Evolutionary conservation across 1,284 basidiomycete genomes (phyloP).

Genomic region (Sphaerobolus stellatus): DNA sequence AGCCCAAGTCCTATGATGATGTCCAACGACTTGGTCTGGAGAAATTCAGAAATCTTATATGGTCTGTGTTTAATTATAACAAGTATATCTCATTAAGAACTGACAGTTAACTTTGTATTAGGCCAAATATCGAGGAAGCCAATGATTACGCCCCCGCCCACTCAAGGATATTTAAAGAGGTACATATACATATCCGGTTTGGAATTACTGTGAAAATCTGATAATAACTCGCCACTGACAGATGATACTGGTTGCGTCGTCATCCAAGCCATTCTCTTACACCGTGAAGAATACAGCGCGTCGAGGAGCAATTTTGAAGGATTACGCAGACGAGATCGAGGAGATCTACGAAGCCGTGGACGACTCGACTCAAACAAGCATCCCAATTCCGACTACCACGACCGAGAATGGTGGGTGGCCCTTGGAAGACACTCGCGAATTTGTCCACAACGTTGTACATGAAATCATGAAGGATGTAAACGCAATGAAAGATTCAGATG

Average conservation of each 20-base stretch:
- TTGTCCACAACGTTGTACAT: conserved; percentile 16
- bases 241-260: conserved; percentile 37
- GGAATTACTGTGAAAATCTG: background rate
- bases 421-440: conserved; percentile 5
- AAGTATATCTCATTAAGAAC: background rate
- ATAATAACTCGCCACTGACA: conserved; percentile 10
- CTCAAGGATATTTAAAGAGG: conserved; percentile 31
- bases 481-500: conserved; percentile 28
- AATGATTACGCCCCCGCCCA: conserved; percentile 29
- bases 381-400: conserved; percentile 5
- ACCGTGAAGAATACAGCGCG: conserved; percentile 31
- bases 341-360: conserved; percentile 24
- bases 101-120: conserved; percentile 5
- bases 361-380: conserved; percentile 14
- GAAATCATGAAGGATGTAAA: conserved; percentile 8
- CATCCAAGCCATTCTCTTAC: conserved; percentile 30
- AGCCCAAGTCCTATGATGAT: conserved; percentile 18
- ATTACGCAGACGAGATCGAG: conserved; percentile 35
- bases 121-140: conserved; percentile 26
- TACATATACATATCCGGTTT: conserved; percentile 4
- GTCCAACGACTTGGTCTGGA: conserved; percentile 4
- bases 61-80: background rate
- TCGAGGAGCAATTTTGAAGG: conserved; percentile 26
- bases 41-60: conserved; percentile 5
- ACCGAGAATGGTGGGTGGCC: conserved; percentile 25